Conservation (phyloP, 257 asterid species). For the Solanum appendiculatum region DNA sequence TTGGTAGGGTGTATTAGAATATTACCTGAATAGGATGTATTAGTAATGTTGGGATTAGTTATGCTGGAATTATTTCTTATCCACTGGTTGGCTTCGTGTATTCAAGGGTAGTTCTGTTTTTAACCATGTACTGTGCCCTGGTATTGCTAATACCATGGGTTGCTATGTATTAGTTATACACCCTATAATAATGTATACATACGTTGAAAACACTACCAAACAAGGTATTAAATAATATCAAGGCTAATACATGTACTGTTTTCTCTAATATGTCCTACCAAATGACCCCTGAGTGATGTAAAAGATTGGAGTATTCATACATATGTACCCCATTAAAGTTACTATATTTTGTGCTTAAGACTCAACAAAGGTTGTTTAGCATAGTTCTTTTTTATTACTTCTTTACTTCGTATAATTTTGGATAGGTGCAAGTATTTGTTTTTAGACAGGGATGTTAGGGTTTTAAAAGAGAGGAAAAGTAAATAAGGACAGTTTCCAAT, state of each 20-base stretch:
- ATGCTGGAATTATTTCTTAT: background rate
- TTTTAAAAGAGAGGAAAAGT: background rate
- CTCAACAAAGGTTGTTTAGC: background rate
- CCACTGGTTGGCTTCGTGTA: background rate
- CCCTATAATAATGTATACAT: background rate
- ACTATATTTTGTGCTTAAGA: background rate
- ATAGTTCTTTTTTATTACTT: background rate
- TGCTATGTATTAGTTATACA: background rate
- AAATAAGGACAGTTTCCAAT: background rate
- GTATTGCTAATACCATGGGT: background rate
- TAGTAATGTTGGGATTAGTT: background rate
- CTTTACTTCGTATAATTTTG: background rate
- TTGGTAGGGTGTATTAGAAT: background rate
- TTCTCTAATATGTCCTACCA: background rate
- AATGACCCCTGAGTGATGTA: background rate
- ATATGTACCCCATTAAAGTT: background rate
- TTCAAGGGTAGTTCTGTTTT: background rate
- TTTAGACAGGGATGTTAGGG: background rate
- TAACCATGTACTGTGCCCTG: background rate
- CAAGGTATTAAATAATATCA: background rate
- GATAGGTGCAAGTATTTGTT: background rate
- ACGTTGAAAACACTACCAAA: background rate
- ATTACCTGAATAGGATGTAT: background rate
- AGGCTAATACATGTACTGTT: background rate
- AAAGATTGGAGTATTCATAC: background rate